phyloP scores from a whole-genome alignment of 352 stramenopile genomes.

The Pythium aquatile region DNA sequence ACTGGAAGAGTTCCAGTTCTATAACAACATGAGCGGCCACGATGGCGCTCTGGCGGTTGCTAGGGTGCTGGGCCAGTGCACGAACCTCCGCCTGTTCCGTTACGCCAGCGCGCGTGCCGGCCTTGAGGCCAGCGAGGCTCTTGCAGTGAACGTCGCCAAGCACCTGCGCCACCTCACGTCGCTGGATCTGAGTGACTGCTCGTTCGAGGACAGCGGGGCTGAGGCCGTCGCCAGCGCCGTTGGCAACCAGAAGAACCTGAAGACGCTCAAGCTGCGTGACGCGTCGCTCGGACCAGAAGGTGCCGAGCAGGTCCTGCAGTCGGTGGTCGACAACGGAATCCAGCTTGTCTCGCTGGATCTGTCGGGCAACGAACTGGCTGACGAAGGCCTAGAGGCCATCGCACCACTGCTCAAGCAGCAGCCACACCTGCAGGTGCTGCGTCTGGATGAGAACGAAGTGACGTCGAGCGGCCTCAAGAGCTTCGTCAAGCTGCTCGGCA shows the following conservation, averaged over 20 bases:
- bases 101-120: conserved; percentile 70
- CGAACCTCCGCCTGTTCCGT: conserved; percentile 54
- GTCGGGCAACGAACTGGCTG: conserved; percentile 86
- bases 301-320: conserved; percentile 61
- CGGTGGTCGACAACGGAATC: conserved; percentile 59
- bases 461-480: conserved; percentile 52
- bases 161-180: conserved; percentile 55
- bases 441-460: conserved; percentile 83
- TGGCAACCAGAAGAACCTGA: conserved; percentile 57
- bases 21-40: conserved; percentile 86
- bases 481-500: conserved; percentile 33
- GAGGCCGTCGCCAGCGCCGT: conserved; percentile 73
- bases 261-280: conserved; percentile 87
- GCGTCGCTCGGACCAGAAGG: conserved; percentile 85
- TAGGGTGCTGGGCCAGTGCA: conserved; percentile 45
- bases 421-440: conserved; percentile 51
- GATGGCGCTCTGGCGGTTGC: conserved; percentile 63
- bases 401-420: conserved; percentile 57
- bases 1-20: conserved; percentile 79
- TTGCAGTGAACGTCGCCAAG: conserved; percentile 46
- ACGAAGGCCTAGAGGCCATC: conserved; percentile 66
- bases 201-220: conserved; percentile 79
- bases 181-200: conserved; percentile 93
- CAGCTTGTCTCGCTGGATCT: conserved; percentile 83
- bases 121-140: conserved; percentile 41